Evolutionary conservation across 2,329 filamentous ascomycete species (phyloP).

Genomic region (Sphaerulina vaccinii): DNA sequence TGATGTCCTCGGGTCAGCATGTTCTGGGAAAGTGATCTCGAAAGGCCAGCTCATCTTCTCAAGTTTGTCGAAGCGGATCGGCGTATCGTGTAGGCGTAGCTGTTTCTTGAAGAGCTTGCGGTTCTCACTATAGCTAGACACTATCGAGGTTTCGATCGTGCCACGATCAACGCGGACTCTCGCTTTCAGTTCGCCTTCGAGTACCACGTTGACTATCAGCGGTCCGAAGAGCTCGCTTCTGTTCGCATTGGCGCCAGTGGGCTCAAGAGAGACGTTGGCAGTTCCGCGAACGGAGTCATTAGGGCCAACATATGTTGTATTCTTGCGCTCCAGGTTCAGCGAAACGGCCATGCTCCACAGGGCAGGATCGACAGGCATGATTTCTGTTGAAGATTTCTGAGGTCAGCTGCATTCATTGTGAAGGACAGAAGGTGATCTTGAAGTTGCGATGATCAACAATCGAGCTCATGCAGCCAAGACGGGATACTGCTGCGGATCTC

Average conservation of each 20-base stretch:
- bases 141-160: not conserved
- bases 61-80: not conserved
- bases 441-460: too few species aligned
- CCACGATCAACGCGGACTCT: not conserved
- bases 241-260: not conserved
- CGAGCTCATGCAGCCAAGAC: too few species aligned
- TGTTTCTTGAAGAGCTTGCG: not conserved
- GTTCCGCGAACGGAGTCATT: not conserved
- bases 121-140: not conserved
- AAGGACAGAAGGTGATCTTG: too few species aligned
- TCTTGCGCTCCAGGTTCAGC: not conserved
- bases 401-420: too few species aligned
- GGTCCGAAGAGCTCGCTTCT: not conserved
- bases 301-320: not conserved
- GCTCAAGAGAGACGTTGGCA: not conserved
- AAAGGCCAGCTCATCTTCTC: not conserved
- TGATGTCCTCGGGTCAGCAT: not conserved
- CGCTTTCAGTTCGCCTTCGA: not conserved
- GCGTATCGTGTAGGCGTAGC: not conserved
- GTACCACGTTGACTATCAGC: not conserved
- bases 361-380: not conserved
- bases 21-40: conserved; percentile 1
- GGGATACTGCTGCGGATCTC: too few species aligned
- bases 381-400: too few species aligned
- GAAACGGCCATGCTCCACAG: not conserved